phyloP scores from a whole-genome alignment of 2,329 filamentous ascomycete genomes.

The Trichoderma endophyticum region DNA sequence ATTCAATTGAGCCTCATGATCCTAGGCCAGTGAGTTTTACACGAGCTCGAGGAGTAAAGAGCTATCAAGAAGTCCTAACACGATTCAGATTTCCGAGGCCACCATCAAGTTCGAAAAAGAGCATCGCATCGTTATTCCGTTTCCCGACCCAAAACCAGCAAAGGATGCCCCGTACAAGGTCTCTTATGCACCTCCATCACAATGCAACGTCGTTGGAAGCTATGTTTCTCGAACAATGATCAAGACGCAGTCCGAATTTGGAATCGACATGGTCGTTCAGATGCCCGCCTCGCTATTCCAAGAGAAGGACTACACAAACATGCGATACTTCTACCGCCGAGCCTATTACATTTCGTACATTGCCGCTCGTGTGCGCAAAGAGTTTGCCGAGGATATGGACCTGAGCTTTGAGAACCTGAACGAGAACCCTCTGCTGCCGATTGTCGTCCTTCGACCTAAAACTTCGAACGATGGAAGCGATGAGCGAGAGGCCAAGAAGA shows the following conservation, averaged over 20 bases:
- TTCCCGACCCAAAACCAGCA: slow-evolving; percentile 73
- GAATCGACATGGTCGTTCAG: slow-evolving; percentile 79
- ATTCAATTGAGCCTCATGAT: slow-evolving; percentile 48
- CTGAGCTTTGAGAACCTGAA: slow-evolving; percentile 64
- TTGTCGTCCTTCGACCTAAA: slow-evolving; percentile 49
- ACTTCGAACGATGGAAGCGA: slow-evolving; percentile 22
- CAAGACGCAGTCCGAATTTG: slow-evolving; percentile 56
- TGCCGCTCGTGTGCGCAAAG: slow-evolving; percentile 63
- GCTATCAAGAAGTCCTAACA: neutral
- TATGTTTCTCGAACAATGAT: slow-evolving; percentile 74
- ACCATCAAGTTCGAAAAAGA: slow-evolving; percentile 63
- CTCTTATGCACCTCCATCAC: slow-evolving; percentile 69
- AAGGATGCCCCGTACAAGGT: slow-evolving; percentile 80
- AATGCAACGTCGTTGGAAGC: slow-evolving; percentile 85
- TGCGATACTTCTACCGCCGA: slow-evolving; percentile 91
- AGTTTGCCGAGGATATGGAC: slow-evolving; percentile 51
- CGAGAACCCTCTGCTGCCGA: slow-evolving; percentile 73
- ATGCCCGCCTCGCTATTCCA: slow-evolving; percentile 82
- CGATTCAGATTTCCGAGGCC: slow-evolving; percentile 62
- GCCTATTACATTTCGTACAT: slow-evolving; percentile 88
- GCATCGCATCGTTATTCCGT: slow-evolving; percentile 72
- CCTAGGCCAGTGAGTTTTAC: slow-evolving; percentile 46
- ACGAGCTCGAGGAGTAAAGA: neutral
- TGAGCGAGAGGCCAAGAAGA: slow-evolving; percentile 26
- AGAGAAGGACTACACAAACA: slow-evolving; percentile 89